phyloP scores from a whole-genome alignment of 495 filamentous ascomycete genomes.

The Neurospora sp. region DNA sequence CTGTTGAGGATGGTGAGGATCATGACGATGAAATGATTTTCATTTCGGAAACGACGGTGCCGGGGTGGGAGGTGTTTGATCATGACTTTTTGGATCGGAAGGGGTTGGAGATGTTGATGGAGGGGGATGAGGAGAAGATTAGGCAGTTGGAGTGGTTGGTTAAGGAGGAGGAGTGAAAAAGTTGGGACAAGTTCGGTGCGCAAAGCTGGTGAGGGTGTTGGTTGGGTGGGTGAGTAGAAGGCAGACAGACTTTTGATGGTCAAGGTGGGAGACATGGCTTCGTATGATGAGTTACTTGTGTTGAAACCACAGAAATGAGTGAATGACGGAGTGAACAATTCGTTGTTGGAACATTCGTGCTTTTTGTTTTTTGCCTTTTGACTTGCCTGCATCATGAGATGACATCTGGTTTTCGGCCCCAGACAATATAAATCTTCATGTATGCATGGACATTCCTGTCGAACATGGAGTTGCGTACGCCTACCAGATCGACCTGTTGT shows the following conservation, averaged over 20 bases:
- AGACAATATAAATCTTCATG: slow-evolving; percentile 42
- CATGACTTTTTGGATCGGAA: slow-evolving; percentile 48
- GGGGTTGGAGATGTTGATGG: slow-evolving; percentile 38
- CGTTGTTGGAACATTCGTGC: neutral
- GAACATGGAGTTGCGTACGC: slow-evolving; percentile 45
- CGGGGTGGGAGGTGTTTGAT: slow-evolving; percentile 55
- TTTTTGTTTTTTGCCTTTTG: neutral
- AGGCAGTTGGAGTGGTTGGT: slow-evolving; percentile 42
- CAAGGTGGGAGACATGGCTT: slow-evolving; percentile 1
- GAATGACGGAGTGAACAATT: neutral
- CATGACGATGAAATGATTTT: slow-evolving; percentile 29
- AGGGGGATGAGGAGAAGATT: slow-evolving; percentile 25
- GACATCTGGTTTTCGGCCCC: slow-evolving; percentile 40
- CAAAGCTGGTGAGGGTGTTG: neutral
- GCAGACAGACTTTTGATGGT: neutral
- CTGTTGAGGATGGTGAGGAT: slow-evolving; percentile 32
- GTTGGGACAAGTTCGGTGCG: neutral
- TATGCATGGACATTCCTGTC: slow-evolving; percentile 47
- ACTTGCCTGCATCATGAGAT: neutral
- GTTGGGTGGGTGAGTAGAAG: neutral
- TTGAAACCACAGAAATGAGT: neutral
- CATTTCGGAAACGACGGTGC: slow-evolving; percentile 59
- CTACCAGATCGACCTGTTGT: slow-evolving; percentile 45
- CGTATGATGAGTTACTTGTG: neutral
- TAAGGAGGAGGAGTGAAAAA: neutral